Evolutionary conservation across 257 asterid species (phyloP), one percentile per base, ranked within the genome.

Genomic region (Ballota nigra): DNA sequence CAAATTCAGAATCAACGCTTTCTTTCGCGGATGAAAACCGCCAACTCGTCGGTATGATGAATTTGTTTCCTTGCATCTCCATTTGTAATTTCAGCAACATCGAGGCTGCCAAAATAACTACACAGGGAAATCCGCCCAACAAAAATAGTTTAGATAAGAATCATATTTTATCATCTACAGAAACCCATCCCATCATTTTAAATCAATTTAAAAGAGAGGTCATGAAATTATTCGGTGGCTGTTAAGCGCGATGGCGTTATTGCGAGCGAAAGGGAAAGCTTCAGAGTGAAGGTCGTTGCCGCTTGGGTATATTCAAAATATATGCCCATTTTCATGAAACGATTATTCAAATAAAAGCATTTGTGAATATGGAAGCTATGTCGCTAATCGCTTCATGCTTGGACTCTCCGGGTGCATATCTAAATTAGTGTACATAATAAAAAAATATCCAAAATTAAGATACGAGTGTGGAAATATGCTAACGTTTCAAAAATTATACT

Each of bases 41-140:
- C 28, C 28, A 18, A n/a, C n/a, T 33, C 29, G 20, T 61, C 67
- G 26, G 24, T 51, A 3, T 31, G 24, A 61, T 33, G 67, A 11
- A 9, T 41, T 5, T 65, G 20, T 0, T 41, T 22, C 23, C 20
- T 24, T 6, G 38, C 34, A 45, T 24, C 26, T 66, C 22, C 36
- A 26, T 15, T 47, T 66, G 71, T 66, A 10, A 45, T 47, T 28
- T 26, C 59, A 34, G 20, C 5, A 62, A 3, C 22, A 34, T 34
- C 29, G 51, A 62, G 3, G n/a, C 67, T 23, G 68, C 68, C 62
- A 66, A 66, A 47, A 26, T 3, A 26, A 9, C 19, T 47, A 23
- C 71, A 23, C 9, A 0, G 41, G 43, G 41, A 66, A 13, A 45
- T 66, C 71, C 71, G 71, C 61, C 61, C 60, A 40, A 43, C 56